Conservation (phyloP, 106 monocot species). For the Narthecium ossifragum region DNA sequence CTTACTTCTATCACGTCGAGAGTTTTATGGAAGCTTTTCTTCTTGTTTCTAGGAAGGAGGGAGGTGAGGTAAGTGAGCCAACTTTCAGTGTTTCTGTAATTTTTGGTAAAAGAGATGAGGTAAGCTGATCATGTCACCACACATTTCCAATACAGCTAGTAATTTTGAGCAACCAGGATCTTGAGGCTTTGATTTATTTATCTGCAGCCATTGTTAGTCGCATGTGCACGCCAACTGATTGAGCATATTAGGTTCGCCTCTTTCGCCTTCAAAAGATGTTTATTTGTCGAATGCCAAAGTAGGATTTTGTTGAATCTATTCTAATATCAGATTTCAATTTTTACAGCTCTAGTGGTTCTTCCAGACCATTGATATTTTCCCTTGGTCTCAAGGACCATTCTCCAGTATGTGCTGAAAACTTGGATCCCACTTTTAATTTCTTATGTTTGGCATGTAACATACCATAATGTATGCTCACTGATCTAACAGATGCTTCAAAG, state of each 20-base stretch:
- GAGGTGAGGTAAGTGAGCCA: slow-evolving; percentile 42
- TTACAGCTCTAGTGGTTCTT: slow-evolving; percentile 36
- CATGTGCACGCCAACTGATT: slow-evolving; percentile 84
- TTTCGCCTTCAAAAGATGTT: background rate
- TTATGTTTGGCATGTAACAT: background rate
- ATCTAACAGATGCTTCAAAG: background rate
- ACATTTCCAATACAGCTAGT: background rate
- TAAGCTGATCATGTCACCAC: slow-evolving; percentile 9
- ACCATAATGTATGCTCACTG: no score
- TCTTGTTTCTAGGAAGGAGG: slow-evolving; percentile 44
- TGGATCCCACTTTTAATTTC: background rate
- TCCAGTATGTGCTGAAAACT: slow-evolving; percentile 16
- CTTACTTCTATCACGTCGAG: background rate
- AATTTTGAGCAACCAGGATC: background rate
- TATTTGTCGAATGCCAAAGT: background rate
- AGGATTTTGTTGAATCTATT: background rate
- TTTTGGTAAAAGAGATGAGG: slow-evolving; percentile 98
- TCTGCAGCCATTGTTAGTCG: slow-evolving; percentile 65
- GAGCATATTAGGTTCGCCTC: slow-evolving; percentile 75
- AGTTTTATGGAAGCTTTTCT: background rate
- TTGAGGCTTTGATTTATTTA: background rate
- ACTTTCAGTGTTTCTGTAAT: slow-evolving; percentile 52
- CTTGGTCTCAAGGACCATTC: slow-evolving; percentile 54
- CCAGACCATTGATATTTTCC: slow-evolving; percentile 36
- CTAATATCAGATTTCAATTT: background rate